A percentile compares a stretch with the other conserved stretches of the same genome.
Conservation (phyloP, 2,329 filamentous ascomycete species). For the Diaporthe vexans region DNA sequence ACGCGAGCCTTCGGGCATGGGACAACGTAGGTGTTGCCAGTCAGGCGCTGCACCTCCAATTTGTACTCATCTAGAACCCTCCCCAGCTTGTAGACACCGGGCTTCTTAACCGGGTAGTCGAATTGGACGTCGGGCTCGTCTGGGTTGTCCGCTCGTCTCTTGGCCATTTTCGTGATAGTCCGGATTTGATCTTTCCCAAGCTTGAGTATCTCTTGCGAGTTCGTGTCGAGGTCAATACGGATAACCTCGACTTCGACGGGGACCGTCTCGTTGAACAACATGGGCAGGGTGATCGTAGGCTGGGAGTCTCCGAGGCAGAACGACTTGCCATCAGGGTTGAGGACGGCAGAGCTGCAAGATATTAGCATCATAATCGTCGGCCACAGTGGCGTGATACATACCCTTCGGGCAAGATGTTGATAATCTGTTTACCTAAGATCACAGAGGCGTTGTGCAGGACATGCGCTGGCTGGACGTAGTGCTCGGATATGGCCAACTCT, state of each 20-base stretch:
- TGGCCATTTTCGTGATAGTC: slow-evolving; percentile 77
- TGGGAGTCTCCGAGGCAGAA: slow-evolving; percentile 83
- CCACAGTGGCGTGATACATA: slow-evolving; percentile 52
- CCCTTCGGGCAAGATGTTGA: slow-evolving; percentile 97
- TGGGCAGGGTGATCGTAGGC: slow-evolving; percentile 77
- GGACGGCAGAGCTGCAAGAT: slow-evolving; percentile 76
- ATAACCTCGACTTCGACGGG: slow-evolving; percentile 91
- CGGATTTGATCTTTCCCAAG: slow-evolving; percentile 81
- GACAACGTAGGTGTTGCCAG: slow-evolving; percentile 86
- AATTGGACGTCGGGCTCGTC: slow-evolving; percentile 74
- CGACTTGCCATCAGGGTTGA: slow-evolving; percentile 85
- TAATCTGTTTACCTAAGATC: slow-evolving; percentile 96
- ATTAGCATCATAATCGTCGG: slow-evolving; percentile 46
- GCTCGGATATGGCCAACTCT: slow-evolving; percentile 93
- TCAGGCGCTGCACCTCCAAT: slow-evolving; percentile 85
- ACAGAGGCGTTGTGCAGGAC: slow-evolving; percentile 94
- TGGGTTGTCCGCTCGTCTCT: slow-evolving; percentile 76
- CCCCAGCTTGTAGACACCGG: slow-evolving; percentile 87
- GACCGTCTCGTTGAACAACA: slow-evolving; percentile 93
- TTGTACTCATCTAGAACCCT: slow-evolving; percentile 94
- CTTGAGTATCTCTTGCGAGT: slow-evolving; percentile 83
- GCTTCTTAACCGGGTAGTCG: slow-evolving; percentile 83
- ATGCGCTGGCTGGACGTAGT: slow-evolving; percentile 87
- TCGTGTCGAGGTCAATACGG: slow-evolving; percentile 86
- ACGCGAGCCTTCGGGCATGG: slow-evolving; percentile 86